These are phyloP conservation scores for Corylus americana DNA, from an alignment of 306 rosid genomes.

Conservation along the genomic window DNA sequence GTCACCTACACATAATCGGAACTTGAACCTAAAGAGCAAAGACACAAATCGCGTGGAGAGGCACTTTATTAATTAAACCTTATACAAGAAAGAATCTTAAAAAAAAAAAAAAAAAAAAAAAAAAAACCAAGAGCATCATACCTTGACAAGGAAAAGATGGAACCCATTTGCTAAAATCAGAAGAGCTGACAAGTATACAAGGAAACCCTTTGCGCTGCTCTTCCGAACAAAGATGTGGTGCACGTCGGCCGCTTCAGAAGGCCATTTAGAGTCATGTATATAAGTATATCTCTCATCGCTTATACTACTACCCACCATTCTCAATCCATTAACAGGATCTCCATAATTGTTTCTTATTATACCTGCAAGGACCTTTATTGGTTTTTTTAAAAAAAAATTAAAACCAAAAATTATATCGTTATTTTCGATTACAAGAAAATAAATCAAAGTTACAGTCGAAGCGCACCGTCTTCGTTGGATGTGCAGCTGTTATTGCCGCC, in stretches of 20 bases:
- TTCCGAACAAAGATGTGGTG: slow-evolving; percentile 63
- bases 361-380: slow-evolving; percentile 20
- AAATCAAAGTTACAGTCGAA: too few relatives aligned
- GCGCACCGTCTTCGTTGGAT: too few relatives aligned
- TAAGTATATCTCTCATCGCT: slow-evolving; percentile 57
- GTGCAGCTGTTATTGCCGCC: too few relatives aligned
- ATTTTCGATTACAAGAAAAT: too few relatives aligned
- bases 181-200: slow-evolving; percentile 40
- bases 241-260: slow-evolving; percentile 53
- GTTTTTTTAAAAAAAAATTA: not conserved
- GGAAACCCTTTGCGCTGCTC: slow-evolving; percentile 38
- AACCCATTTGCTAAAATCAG: slow-evolving; percentile 50
- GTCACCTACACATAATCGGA: not conserved
- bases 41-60: not conserved
- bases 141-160: slow-evolving; percentile 54
- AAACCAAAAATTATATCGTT: too few relatives aligned
- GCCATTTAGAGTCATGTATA: slow-evolving; percentile 54
- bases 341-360: not conserved
- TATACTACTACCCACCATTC: slow-evolving; percentile 56
- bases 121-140: slow-evolving; percentile 20
- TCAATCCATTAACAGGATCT: slow-evolving; percentile 15
- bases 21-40: not conserved
- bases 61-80: not conserved
- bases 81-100: too few relatives aligned
- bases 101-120: not conserved